Percentiles rank a stretch among this genome's conserved stretches.
Evolutionary conservation across 192 early-diverging fungal species (phyloP).

Genomic region (Backusella parvicylindrica): DNA sequence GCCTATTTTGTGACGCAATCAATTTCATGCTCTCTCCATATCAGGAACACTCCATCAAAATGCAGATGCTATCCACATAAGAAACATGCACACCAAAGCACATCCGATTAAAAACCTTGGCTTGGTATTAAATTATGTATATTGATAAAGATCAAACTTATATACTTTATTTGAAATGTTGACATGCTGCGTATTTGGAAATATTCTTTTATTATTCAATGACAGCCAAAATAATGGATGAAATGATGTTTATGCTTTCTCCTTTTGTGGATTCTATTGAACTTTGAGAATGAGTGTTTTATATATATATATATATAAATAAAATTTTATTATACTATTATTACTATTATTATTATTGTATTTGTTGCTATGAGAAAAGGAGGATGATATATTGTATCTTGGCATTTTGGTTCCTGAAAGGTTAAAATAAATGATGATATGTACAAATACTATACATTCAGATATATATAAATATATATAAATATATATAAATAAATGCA

Average conservation of each 20-base stretch:
- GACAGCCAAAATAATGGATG: too few species aligned
- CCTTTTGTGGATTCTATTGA: too few species aligned
- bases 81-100: background rate
- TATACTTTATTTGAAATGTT: too few species aligned
- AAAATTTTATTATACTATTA: background rate
- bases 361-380: background rate
- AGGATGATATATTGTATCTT: background rate
- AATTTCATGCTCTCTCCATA: background rate
- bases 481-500: too few species aligned
- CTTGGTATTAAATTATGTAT: background rate
- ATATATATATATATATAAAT: background rate
- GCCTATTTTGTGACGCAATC: background rate
- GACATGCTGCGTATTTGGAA: too few species aligned
- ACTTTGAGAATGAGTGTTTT: too few species aligned
- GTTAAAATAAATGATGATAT: background rate
- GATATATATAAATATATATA: too few species aligned
- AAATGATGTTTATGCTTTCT: too few species aligned
- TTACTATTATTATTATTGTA: background rate
- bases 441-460: too few species aligned
- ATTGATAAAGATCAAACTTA: too few species aligned
- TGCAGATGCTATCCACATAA: background rate
- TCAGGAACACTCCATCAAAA: background rate
- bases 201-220: too few species aligned
- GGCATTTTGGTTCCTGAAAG: background rate
- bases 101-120: background rate